Evolutionary conservation across 106 monocot species (phyloP), one percentile per base, ranked within the genome.

Genomic region (Phalaenopsis equestris): DNA sequence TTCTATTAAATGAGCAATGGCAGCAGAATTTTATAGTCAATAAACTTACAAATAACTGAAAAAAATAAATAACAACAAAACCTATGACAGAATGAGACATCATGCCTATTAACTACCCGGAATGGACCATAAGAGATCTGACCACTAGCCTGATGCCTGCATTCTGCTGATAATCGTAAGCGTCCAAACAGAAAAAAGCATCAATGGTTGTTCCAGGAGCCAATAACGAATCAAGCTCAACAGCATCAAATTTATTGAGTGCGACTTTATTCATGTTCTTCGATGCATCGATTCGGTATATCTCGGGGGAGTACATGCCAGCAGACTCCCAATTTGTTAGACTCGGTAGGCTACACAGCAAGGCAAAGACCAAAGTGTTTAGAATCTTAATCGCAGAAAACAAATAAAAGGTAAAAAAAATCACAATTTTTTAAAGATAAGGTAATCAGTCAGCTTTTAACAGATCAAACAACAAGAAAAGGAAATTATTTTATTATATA

Each of bases 101-200:
- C 30, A 30, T 65, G 24, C 21, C 38, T 17, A 19, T 74, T 38
- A 70, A 74, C 75, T 84, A 87, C 23, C 55, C 77, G 55, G 87
- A 77, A 80, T 90, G 89, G 68, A 94, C 67, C 64, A 92, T 65
- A 72, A 98, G 67, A 67, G 75, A 86, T 82, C 91, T 90, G 17
- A 94, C 97, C 39, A 94, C 90, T 3, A 98, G 57, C 37, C 94
- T 80, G 19, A 92, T 89, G 42, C 97, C 97, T 36, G 94, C 92
- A 78, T 80, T 47, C 77, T 91, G 88, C 77, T 91, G 90, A 82
- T 86, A 98, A 79, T 91, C 89, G 79, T 98, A 98, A 14, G 82
- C 7, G 3, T 94, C 92, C 3, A 88, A 18, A 14, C 70, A 76
- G 82, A 98, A 90, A 79, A 76, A 98, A 11, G 91, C 89, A 85